Conservation (phyloP, 345 rosid species). For the Populus euphratica region DNA sequence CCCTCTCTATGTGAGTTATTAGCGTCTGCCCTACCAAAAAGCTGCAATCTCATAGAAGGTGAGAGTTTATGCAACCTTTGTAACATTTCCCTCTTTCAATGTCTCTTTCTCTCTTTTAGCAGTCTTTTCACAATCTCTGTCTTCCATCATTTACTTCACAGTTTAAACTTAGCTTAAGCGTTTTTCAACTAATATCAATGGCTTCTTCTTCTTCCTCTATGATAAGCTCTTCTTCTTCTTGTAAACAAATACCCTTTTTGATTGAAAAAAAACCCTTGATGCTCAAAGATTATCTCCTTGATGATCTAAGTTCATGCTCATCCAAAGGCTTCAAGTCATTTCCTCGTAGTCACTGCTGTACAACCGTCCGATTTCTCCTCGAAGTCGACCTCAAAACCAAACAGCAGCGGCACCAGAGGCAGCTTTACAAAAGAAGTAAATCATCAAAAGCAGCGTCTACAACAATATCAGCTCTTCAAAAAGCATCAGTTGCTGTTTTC, state of each 20-base stretch:
- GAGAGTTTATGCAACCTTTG: neutral
- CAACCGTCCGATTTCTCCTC: slow-evolving; percentile 61
- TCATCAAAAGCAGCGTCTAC: slow-evolving; percentile 36
- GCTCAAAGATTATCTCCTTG: slow-evolving; percentile 74
- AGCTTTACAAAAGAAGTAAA: slow-evolving; percentile 22
- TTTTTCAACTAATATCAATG: slow-evolving; percentile 13
- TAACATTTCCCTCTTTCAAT: neutral
- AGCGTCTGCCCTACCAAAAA: neutral
- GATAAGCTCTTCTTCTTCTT: neutral
- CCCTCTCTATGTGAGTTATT: neutral
- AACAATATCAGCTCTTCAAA: slow-evolving; percentile 50
- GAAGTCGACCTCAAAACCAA: slow-evolving; percentile 52
- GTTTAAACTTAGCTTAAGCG: neutral
- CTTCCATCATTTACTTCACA: neutral
- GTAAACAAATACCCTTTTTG: slow-evolving; percentile 16
- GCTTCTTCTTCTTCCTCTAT: neutral
- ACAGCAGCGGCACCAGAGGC: slow-evolving; percentile 6
- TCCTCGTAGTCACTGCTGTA: slow-evolving; percentile 67
- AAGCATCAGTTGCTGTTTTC: slow-evolving; percentile 57
- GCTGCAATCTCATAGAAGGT: neutral
- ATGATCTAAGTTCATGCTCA: slow-evolving; percentile 83
- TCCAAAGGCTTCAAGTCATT: slow-evolving; percentile 85
- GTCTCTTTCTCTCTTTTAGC: neutral
- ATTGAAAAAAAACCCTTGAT: slow-evolving; percentile 37
- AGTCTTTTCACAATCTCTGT: slow-evolving; percentile 1